phyloP scores from a whole-genome alignment of 78 protist genomes.

The Monocercomonoides exilis region DNA sequence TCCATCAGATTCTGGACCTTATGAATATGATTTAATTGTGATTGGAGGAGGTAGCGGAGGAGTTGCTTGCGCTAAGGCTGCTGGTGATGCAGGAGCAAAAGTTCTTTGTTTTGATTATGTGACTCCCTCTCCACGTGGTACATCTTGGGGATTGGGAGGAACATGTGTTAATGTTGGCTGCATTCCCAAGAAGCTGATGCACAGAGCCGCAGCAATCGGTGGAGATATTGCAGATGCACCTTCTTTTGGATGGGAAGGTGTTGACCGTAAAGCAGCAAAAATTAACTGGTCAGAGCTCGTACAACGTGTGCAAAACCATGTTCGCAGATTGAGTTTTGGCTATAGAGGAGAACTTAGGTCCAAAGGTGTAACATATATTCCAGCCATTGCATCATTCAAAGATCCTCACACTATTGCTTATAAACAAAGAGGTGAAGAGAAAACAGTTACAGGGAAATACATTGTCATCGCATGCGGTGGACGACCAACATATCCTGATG shows the following conservation, averaged over 20 bases:
- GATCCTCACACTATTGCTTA: constrained; percentile 60
- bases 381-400: constrained; percentile 60
- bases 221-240: constrained; percentile 45
- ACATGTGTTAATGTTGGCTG: constrained; percentile 89
- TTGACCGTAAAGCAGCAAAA: neutral
- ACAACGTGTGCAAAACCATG: constrained; percentile 54
- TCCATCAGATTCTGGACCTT: too few relatives aligned
- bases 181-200: constrained; percentile 80
- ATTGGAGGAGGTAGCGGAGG: constrained; percentile 87
- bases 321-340: constrained; percentile 74
- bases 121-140: constrained; percentile 57
- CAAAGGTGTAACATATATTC: constrained; percentile 56
- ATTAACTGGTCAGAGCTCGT: constrained; percentile 44
- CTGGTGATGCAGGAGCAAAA: constrained; percentile 46
- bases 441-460: constrained; percentile 42
- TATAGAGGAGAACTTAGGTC: constrained; percentile 51
- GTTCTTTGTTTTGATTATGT: constrained; percentile 59
- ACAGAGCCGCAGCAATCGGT: constrained; percentile 48
- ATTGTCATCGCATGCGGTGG: constrained; percentile 78
- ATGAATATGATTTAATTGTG: constrained; percentile 69
- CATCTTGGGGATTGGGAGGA: constrained; percentile 57
- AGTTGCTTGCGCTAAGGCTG: constrained; percentile 59
- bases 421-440: constrained; percentile 23
- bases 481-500: constrained; percentile 56
- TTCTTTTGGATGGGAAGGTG: constrained; percentile 45